Evolutionary conservation across 2,329 filamentous ascomycete species (phyloP).

Genomic region (Ceratocystiopsis minuta): DNA sequence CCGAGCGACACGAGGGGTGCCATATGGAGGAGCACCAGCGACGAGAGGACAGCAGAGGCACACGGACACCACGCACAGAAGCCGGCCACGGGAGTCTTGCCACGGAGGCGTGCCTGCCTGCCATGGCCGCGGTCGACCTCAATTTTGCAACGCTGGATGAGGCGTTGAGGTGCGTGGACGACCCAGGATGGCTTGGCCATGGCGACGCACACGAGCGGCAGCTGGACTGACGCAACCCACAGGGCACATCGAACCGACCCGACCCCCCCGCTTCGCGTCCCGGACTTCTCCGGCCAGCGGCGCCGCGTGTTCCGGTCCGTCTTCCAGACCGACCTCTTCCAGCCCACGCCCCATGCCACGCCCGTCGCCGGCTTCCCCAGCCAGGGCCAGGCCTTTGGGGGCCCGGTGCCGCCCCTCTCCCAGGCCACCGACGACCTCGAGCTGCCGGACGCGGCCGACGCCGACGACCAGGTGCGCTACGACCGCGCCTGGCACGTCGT

Average conservation of each 20-base stretch:
- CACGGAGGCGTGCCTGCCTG: too few relatives aligned
- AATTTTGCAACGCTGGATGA: slow-evolving; percentile 4
- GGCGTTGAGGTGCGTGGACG: slow-evolving; percentile 4
- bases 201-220: not conserved
- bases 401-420: slow-evolving; percentile 6
- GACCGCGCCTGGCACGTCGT: slow-evolving; percentile 46
- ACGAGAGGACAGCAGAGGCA: too few relatives aligned
- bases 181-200: not conserved
- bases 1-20: too few relatives aligned
- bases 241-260: not conserved
- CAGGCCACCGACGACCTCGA: slow-evolving; percentile 8
- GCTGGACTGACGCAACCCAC: not conserved
- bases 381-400: slow-evolving; percentile 29
- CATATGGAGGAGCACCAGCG: too few relatives aligned
- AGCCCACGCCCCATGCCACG: slow-evolving; percentile 27
- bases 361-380: slow-evolving; percentile 21
- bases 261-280: slow-evolving; percentile 12
- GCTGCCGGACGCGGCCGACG: slow-evolving; percentile 6
- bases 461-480: slow-evolving; percentile 36
- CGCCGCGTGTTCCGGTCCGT: slow-evolving; percentile 36
- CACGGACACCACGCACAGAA: too few relatives aligned
- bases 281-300: slow-evolving; percentile 26
- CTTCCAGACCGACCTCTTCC: slow-evolving; percentile 32
- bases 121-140: slow-evolving; percentile 5
- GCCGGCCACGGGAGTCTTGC: too few relatives aligned